Evolutionary conservation across 805 yeast genomes (phyloP), one percentile per base, ranked within the genome.

Genomic region (Osmozyma mogii): DNA sequence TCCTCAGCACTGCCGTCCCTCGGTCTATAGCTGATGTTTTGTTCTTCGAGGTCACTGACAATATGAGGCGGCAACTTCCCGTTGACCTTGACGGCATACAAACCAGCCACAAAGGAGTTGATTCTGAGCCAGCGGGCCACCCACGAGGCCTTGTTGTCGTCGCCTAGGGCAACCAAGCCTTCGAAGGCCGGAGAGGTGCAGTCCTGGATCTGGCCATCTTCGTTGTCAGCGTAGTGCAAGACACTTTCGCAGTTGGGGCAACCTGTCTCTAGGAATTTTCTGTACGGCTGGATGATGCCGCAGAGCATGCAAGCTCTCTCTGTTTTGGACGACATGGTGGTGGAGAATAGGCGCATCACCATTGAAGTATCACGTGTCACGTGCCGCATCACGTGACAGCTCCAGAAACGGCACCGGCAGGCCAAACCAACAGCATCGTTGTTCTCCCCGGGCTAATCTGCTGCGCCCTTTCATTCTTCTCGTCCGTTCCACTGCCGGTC

Each of bases 271-370:
- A 82, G 74, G 53, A 92, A 92, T 47, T 69, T 33, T 24, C 43
- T 71, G 43, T 81, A 72, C 4, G 95, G 75, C 49, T 84, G 94
- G 32, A 89, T 84, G 31, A 89, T 70, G 4, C 96, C 97, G 58
- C 98, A 89, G 35, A 92, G 72, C 96, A 89, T 84, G 50, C 98
- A 89, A 6, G 97, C 97, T 66, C 98, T 75, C 40, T 87, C 94
- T 7, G 80, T 68, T 59, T 78, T 72, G 20, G 72, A 60, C 9
- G 79, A 63, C 70, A 64, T 64, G 35, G 9, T 24, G 34, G 15
- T 10, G 19, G 19, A 17, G 21, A 21, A n/a, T n/a, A n/a, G n/a
- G n/a, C n/a, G n/a, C n/a, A n/a, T n/a, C n/a, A n/a, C n/a, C n/a
- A n/a, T n/a, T n/a, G n/a, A n/a, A n/a, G n/a, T n/a, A n/a, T n/a